Base-by-base conservation (phyloP, 2,329 filamentous ascomycete genomes). In the Hypomyces perniciosus region DNA sequence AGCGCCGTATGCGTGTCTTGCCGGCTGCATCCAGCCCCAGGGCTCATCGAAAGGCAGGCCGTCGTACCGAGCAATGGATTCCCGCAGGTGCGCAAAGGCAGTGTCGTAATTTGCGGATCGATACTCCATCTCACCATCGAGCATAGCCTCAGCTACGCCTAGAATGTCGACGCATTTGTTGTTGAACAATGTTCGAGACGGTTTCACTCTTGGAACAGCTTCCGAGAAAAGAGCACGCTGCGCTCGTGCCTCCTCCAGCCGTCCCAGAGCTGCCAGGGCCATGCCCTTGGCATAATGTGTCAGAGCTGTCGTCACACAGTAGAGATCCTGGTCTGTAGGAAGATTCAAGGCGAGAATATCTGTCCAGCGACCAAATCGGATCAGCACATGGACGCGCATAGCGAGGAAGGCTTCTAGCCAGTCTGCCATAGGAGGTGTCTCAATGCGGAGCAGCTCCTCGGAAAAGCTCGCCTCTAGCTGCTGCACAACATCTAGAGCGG, bases 1-100 rank as follows among this genome's bases (percentile, higher is more conserved):
- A 0, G 85, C 86, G 1, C 82, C 85, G 46, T 84, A 84, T 0
- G 85, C 85, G 63, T 90, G 86, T 3, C 85, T 73, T 0, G 81
- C 79, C 0, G 86, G 86, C 61, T 87, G 83, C 85, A 90, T 88
- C 85, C 86, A 90, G 0, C 83, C 84, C 85, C 85, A 89, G 0
- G 86, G 86, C 62, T 90, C 86, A 44, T 85, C 83, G 54, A 87
- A 90, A 0, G 80, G 81, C 29, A 90, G 72, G 0, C 64, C 66
- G 58, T 87, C 84, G 55, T 88, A 83, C 2, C 79, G 72, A 1
- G 68, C 61, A 26, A 87, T 80, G 0, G 84, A 76, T 8, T 69
- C 70, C 1, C 76, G 74, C 3, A 90, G 69, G 46, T 79, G 73
- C 3, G 67, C 60, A 60, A 87, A 89, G 0, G 85, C 86, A 0